phyloP scores from a whole-genome alignment of 805 yeast species.

The Martiniozyma abietophila region DNA sequence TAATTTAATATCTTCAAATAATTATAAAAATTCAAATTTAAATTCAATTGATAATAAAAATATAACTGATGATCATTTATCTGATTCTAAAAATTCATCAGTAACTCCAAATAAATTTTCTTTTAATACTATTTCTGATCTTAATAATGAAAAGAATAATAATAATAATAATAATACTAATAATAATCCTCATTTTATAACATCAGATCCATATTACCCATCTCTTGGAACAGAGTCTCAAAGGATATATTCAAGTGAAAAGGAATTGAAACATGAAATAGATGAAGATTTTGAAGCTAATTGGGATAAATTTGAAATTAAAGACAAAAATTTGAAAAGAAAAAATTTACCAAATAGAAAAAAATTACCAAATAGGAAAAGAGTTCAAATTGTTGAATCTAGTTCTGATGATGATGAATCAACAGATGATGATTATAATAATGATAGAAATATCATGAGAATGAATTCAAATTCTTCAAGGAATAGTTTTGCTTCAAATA shows the following conservation, averaged over 20 bases:
- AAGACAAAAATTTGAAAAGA: constrained; percentile 4
- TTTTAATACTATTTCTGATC: too few relatives aligned
- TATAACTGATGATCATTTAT: not conserved
- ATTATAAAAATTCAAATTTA: too few relatives aligned
- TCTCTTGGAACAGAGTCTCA: too few relatives aligned
- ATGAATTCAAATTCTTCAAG: not conserved
- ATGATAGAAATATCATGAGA: constrained; percentile 1
- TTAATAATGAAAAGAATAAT: too few relatives aligned
- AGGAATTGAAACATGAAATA: constrained; percentile 14
- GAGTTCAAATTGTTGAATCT: constrained; percentile 14
- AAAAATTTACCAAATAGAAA: constrained; percentile 6
- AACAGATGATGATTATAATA: constrained; percentile 15
- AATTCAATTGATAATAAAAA: not conserved
- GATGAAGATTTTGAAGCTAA: constrained; percentile 27
- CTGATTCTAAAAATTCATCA: too few relatives aligned
- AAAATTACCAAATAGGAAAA: constrained; percentile 1
- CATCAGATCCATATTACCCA: too few relatives aligned
- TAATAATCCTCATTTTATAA: too few relatives aligned
- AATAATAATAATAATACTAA: too few relatives aligned
- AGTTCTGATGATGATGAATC: constrained; percentile 21
- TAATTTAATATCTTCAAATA: too few relatives aligned
- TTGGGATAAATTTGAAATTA: constrained; percentile 8
- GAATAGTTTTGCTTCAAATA: not conserved
- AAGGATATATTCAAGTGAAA: too few relatives aligned
- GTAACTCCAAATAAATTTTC: too few relatives aligned